A percentile compares a stretch with the other conserved stretches of the same genome.
phyloP scores from a whole-genome alignment of 2,329 filamentous ascomycete genomes.

The Verticillium dahliae region DNA sequence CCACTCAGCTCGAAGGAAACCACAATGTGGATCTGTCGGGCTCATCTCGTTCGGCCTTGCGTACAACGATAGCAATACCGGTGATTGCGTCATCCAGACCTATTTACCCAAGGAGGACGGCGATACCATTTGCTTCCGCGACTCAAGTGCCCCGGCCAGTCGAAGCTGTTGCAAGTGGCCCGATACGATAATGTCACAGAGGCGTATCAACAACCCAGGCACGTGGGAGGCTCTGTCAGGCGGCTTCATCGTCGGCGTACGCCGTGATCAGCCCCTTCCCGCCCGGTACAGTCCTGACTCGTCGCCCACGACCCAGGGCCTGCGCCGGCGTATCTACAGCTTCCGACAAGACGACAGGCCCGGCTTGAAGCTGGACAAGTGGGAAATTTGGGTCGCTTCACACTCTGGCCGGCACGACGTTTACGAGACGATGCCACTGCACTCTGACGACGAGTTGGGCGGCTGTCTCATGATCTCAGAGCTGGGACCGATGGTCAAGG shows the following conservation, averaged over 20 bases:
- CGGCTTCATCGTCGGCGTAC: conserved; percentile 57
- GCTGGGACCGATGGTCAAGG: conserved; percentile 56
- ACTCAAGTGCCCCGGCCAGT: conserved; percentile 28
- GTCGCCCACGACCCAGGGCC: conserved; percentile 14
- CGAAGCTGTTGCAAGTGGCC: conserved; percentile 44
- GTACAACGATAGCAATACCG: conserved; percentile 53
- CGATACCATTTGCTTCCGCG: conserved; percentile 51
- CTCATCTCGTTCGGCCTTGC: conserved; percentile 58
- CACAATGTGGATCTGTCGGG: conserved; percentile 47
- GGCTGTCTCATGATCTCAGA: conserved; percentile 57
- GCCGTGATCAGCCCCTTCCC: conserved; percentile 32
- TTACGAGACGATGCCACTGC: conserved; percentile 39
- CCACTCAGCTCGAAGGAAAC: conserved; percentile 44
- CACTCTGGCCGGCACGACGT: conserved; percentile 35
- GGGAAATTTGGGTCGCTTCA: conserved; percentile 50
- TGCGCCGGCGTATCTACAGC: conserved; percentile 21
- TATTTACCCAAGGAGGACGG: conserved; percentile 48
- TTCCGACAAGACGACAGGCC: conserved; percentile 14
- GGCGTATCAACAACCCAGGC: conserved; percentile 55
- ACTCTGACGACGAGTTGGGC: conserved; percentile 29
- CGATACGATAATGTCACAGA: conserved; percentile 42
- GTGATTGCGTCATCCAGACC: conserved; percentile 59
- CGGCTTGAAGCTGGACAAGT: conserved; percentile 28
- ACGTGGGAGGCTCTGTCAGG: conserved; percentile 56
- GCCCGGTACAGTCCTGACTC: conserved; percentile 10